A percentile compares a stretch with the other conserved stretches of the same genome.
Conservation (phyloP, 106 monocot species). For the Amphibolis antarctica region DNA sequence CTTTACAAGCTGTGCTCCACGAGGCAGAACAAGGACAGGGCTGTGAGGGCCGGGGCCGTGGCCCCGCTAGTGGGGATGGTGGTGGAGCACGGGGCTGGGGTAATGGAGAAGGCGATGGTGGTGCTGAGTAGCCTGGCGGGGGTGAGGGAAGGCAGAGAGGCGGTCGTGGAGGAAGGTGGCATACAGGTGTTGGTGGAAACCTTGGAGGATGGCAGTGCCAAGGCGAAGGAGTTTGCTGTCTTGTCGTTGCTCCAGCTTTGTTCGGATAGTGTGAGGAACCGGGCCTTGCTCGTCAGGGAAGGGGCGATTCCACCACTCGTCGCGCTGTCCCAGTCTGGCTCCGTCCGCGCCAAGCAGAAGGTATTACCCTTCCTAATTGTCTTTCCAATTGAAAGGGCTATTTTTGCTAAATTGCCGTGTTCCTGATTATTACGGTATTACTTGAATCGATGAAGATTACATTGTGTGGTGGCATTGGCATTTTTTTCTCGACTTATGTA, state of each 20-base stretch:
- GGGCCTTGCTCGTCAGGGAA: conserved; percentile 60
- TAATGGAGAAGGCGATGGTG: conserved; percentile 52
- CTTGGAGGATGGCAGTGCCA: conserved; percentile 54
- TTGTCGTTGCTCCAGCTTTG: conserved; percentile 70
- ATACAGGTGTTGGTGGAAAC: conserved; percentile 70
- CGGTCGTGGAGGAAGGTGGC: conserved; percentile 43
- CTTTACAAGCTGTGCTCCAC: conserved; percentile 43
- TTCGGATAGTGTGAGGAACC: conserved; percentile 33
- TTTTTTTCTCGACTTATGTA: too few relatives aligned
- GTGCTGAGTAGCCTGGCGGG: conserved; percentile 45
- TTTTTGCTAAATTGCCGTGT: neutral
- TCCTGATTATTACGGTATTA: too few relatives aligned
- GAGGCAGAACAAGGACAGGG: conserved; percentile 50
- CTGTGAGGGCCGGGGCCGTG: conserved; percentile 47
- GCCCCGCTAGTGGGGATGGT: conserved; percentile 34
- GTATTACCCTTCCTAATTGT: conserved; percentile 11
- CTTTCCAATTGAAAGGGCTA: neutral
- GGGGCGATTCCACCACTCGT: conserved; percentile 88
- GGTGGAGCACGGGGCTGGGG: conserved; percentile 29
- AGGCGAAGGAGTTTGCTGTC: conserved; percentile 76
- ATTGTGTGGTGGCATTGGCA: too few relatives aligned
- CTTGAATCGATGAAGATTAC: too few relatives aligned
- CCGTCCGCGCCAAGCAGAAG: conserved; percentile 69
- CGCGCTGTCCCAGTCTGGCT: conserved; percentile 65
- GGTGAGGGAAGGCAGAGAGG: conserved; percentile 28